These are phyloP conservation scores for Rhizopogon vinicolor DNA, from an alignment of 768 basidiomycete genomes.

Conservation along the genomic window DNA sequence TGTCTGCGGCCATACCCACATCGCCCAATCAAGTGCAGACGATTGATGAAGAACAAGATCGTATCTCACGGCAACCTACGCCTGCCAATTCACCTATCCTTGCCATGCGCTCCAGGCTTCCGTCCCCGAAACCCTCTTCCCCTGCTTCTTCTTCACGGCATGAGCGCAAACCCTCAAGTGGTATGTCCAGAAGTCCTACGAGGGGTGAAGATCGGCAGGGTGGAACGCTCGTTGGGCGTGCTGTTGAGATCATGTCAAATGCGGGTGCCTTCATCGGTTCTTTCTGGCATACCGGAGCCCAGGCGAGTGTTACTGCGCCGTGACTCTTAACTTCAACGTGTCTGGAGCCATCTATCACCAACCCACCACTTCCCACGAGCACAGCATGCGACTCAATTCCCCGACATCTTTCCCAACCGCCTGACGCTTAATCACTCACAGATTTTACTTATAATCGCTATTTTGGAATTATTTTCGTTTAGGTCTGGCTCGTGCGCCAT, in stretches of 20 bases:
- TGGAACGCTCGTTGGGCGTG: conserved; percentile 50
- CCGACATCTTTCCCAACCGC: background rate
- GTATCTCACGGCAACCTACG: conserved; percentile 43
- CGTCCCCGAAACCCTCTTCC: conserved; percentile 5
- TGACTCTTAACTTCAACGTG: conserved; percentile 5
- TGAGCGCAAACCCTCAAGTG: conserved; percentile 14
- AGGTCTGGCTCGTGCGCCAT: conserved; percentile 5
- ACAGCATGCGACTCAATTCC: background rate
- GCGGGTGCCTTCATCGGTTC: conserved; percentile 75
- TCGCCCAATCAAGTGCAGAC: background rate
- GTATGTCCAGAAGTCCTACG: conserved; percentile 19
- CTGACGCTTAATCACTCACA: background rate
- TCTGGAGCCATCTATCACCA: background rate
- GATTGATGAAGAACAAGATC: conserved; percentile 31
- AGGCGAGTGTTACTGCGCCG: conserved; percentile 15
- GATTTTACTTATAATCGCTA: conserved; percentile 22
- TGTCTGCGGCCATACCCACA: conserved; percentile 16
- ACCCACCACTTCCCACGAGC: background rate
- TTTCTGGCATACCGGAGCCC: conserved; percentile 39
- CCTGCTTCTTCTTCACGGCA: conserved; percentile 1
- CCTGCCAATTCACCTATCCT: conserved; percentile 60
- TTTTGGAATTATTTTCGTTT: conserved; percentile 25
- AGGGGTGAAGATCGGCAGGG: conserved; percentile 26
- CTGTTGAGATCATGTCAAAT: conserved; percentile 76
- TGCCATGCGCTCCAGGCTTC: conserved; percentile 20